Conservation (phyloP, 1,284 basidiomycete genomes). For the Microbotryomycetes sp. region DNA sequence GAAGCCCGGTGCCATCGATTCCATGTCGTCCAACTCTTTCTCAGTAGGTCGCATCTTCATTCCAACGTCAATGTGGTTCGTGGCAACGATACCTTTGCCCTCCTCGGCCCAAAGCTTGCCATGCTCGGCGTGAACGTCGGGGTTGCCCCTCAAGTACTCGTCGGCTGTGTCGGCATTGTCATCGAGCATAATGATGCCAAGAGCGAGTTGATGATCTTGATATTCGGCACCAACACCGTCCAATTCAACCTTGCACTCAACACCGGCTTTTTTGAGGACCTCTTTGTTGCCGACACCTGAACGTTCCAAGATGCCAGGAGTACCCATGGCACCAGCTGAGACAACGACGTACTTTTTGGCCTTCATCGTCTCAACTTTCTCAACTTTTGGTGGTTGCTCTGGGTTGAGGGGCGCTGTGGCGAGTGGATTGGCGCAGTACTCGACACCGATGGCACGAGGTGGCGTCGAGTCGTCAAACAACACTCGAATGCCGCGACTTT, state of each 20-base stretch:
- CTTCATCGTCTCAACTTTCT: constrained; percentile 1
- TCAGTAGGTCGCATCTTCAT: constrained; percentile 66
- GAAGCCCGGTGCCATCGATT: constrained; percentile 50
- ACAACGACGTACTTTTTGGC: constrained; percentile 9
- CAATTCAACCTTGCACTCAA: constrained; percentile 50
- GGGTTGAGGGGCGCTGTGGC: constrained; percentile 2
- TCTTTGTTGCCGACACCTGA: constrained; percentile 50
- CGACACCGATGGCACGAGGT: constrained; percentile 7
- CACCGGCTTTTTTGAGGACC: constrained; percentile 46
- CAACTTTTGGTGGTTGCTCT: constrained; percentile 9
- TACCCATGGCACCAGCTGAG: constrained; percentile 38
- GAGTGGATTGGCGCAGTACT: constrained; percentile 11
- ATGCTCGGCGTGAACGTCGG: constrained; percentile 6
- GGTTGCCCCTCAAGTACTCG: constrained; percentile 37
- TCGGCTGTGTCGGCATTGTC: constrained; percentile 42
- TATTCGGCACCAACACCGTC: constrained; percentile 56
- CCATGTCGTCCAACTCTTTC: constrained; percentile 64
- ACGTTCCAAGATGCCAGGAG: constrained; percentile 53
- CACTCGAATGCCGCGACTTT: constrained; percentile 9
- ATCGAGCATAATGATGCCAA: constrained; percentile 41
- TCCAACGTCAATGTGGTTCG: constrained; percentile 64
- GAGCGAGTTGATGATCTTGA: constrained; percentile 45
- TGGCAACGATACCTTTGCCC: constrained; percentile 60
- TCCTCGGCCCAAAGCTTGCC: neutral
- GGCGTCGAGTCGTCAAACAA: constrained; percentile 7